Evolutionary conservation across 2,329 filamentous ascomycete species (phyloP).

Genomic region (Aotearoamyces nothofagi): DNA sequence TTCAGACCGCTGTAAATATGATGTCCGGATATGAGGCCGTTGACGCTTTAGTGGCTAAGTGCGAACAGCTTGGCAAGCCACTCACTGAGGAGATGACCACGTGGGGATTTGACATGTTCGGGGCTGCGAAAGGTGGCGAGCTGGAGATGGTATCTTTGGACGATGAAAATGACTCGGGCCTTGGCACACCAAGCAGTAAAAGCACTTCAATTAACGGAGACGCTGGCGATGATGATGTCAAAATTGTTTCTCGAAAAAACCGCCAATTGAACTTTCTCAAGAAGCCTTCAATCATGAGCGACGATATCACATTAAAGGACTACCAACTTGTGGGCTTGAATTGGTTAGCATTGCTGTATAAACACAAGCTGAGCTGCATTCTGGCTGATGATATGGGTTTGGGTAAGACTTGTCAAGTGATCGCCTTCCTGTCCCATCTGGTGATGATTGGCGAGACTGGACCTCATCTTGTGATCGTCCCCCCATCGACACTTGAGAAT

Average conservation of each 20-base stretch:
- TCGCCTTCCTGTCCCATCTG: slow-evolving; percentile 76
- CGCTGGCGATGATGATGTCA: slow-evolving; percentile 28
- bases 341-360: slow-evolving; percentile 78
- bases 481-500: slow-evolving; percentile 87
- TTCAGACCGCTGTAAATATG: slow-evolving; percentile 57
- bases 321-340: slow-evolving; percentile 93
- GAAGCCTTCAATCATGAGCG: slow-evolving; percentile 63
- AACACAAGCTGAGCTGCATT: slow-evolving; percentile 70
- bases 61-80: slow-evolving; percentile 56
- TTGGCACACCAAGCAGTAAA: slow-evolving; percentile 42
- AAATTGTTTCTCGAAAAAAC: slow-evolving; percentile 12
- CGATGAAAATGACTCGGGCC: slow-evolving; percentile 39
- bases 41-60: slow-evolving; percentile 64
- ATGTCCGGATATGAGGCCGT: slow-evolving; percentile 69
- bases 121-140: slow-evolving; percentile 41
- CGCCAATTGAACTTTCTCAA: slow-evolving; percentile 17
- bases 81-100: slow-evolving; percentile 47
- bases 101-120: slow-evolving; percentile 54
- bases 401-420: slow-evolving; percentile 94
- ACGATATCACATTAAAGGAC: slow-evolving; percentile 67
- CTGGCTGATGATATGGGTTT: slow-evolving; percentile 95
- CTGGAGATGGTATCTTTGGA: slow-evolving; percentile 40
- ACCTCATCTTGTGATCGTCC: slow-evolving; percentile 76
- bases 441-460: slow-evolving; percentile 53
- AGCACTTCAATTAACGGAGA: slow-evolving; percentile 19